Evolutionary conservation across 768 basidiomycete species (phyloP), one percentile per base, ranked within the genome.

Genomic region (Lentinus tigrinus): DNA sequence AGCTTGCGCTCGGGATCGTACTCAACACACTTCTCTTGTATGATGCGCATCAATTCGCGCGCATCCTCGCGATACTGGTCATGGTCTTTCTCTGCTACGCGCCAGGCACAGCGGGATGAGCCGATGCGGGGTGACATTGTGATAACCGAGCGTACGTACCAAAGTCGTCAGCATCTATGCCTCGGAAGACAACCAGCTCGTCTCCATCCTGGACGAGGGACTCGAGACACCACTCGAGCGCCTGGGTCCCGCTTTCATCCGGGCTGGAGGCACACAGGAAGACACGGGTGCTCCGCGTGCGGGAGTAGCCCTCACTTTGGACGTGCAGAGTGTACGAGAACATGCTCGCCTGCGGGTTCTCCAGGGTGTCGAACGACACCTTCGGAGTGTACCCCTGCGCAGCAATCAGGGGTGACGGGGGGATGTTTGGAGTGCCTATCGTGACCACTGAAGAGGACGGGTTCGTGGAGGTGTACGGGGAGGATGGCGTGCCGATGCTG

Each of bases 221-320:
- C 65, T 93, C 90, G 27, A 98, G 79, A n/a, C 85, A 79, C 96
- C 96, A 99, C 56, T 97, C 93, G 8, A 98, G 76, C 0, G 96
- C 95, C 65, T 94, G 85, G 6, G 79, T 74, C 0, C 95, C 95
- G 58, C 89, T 91, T 74, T 96, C 95, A 65, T 97, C 95, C 0
- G 87, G 78, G 43, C 91, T 91, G 1, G 92, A 81, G 0, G 95
- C 95, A 58, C 94, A 95, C 0, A 97, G 79, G 72, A 93, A 98
- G 1, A 91, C 91, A 0, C 96, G 81, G 0, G 94, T 95, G 51
- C 84, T 83, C 27, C 88, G 79, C 3, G 79, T 86, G 28, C 92
- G 81, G 42, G 77, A 75, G 71, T 94, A 98, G 2, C 89, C 89
- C 1, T 88, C 91, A 8, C 85, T 87, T 72, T 95, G 93, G 19